Evolutionary conservation across 169 alveolate genomes (phyloP), one percentile per base, ranked within the genome.

Genomic region (Pseudocohnilembus persalinus): DNA sequence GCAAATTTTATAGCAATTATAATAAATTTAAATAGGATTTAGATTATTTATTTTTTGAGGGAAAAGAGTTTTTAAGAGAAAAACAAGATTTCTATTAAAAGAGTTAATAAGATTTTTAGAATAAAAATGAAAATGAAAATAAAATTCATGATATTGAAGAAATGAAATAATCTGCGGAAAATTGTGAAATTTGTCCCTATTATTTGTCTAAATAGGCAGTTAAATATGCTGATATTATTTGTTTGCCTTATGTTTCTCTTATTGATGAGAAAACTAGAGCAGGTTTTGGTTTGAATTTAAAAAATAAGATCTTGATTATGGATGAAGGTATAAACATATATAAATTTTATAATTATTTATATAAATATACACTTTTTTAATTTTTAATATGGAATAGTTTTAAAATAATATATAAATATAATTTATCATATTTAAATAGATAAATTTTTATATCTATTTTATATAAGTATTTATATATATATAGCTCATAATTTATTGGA

Each of bases 311-410:
- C 31, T 75, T 95, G 15, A 84, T 95, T 31, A 87, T 95, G 32
- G 98, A 95, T 88, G 98, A 95, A 78, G 97, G 96, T 0, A 97
- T 92, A 79, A 95, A 94, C 76, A 76, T 91, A 29, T 72, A 77
- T 25, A 83, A 83, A 82, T 81, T 86, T 86, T 82, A 91, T 34
- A 88, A 31, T 31, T 83, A 65, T 89, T 93, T 28, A 68, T 88
- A 15, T 86, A 83, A 77, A 72, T 90, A n/a, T n/a, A n/a, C n/a
- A n/a, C n/a, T n/a, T n/a, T n/a, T n/a, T n/a, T n/a, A n/a, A n/a
- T n/a, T n/a, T n/a, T n/a, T n/a, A n/a, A n/a, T n/a, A n/a, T n/a
- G n/a, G n/a, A n/a, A n/a, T n/a, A n/a, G n/a, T n/a, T n/a, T n/a
- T n/a, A n/a, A n/a, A n/a, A n/a, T n/a, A n/a, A n/a, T n/a, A n/a